A percentile compares a stretch with the other conserved stretches of the same genome.
Conservation (phyloP, 306 rosid genomes). For the Prinsepia uniflora region DNA sequence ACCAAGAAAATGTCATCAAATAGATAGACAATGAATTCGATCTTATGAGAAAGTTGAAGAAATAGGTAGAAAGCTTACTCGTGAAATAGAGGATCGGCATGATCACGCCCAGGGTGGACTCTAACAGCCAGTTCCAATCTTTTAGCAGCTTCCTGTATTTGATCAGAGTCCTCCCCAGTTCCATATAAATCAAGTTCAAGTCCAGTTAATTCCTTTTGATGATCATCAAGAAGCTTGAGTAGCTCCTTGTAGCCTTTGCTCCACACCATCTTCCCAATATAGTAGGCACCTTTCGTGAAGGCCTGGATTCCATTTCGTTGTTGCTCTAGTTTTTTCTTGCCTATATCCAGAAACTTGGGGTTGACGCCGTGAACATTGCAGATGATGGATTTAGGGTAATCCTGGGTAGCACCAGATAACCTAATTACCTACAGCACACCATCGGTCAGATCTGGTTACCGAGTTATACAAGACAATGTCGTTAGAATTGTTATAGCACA, state of each 20-base stretch:
- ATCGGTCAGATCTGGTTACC: conserved; percentile 25
- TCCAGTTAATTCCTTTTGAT: conserved; percentile 61
- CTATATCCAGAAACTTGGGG: conserved; percentile 87
- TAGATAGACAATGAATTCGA: not conserved
- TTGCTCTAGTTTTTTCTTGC: conserved; percentile 62
- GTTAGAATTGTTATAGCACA: not conserved
- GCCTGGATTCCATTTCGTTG: conserved; percentile 53
- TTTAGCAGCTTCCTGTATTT: conserved; percentile 58
- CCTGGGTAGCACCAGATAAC: conserved; percentile 95
- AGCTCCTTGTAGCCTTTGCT: conserved; percentile 93
- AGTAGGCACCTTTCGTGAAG: conserved; percentile 81
- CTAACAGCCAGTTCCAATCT: conserved; percentile 57
- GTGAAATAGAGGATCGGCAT: conserved; percentile 72
- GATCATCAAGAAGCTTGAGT: conserved; percentile 57
- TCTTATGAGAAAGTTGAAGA: conserved; percentile 7
- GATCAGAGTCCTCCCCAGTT: conserved; percentile 83
- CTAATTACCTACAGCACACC: conserved; percentile 71
- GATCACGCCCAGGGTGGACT: conserved; percentile 84
- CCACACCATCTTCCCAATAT: conserved; percentile 97
- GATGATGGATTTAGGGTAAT: conserved; percentile 59
- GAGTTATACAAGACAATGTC: conserved; percentile 1
- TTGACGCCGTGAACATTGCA: conserved; percentile 98
- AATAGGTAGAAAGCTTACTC: conserved; percentile 52
- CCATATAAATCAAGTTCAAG: conserved; percentile 91
- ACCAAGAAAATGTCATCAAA: not conserved